These are phyloP conservation scores for Orbilia brochopaga DNA, from an alignment of 2,329 filamentous ascomycete genomes.

Conservation along the genomic window DNA sequence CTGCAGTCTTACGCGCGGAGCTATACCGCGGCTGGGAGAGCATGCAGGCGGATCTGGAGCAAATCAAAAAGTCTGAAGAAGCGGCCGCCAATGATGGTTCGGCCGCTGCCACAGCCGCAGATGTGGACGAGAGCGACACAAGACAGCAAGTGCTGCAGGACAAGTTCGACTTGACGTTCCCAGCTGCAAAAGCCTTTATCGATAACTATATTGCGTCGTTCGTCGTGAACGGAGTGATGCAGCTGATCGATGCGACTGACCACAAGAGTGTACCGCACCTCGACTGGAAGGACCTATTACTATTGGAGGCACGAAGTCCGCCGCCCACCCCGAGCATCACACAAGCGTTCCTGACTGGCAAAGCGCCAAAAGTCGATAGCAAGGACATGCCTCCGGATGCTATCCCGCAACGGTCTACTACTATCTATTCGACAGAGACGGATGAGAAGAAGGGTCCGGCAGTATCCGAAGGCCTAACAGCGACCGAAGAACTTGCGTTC, in stretches of 20 bases:
- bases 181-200: slow-evolving; percentile 64
- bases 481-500: slow-evolving; percentile 81
- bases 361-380: background rate
- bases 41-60: slow-evolving; percentile 43
- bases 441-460: slow-evolving; percentile 64
- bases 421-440: slow-evolving; percentile 56
- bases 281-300: slow-evolving; percentile 40
- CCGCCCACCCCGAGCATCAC: slow-evolving; percentile 48
- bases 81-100: slow-evolving; percentile 60
- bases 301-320: slow-evolving; percentile 29
- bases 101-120: slow-evolving; percentile 47
- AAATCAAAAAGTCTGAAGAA: slow-evolving; percentile 36
- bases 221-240: slow-evolving; percentile 64
- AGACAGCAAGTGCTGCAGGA: slow-evolving; percentile 52
- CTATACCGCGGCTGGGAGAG: slow-evolving; percentile 65
- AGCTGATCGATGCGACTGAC: slow-evolving; percentile 45
- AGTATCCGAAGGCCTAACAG: slow-evolving; percentile 60
- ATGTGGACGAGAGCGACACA: slow-evolving; percentile 54
- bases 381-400: slow-evolving; percentile 35
- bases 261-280: slow-evolving; percentile 46
- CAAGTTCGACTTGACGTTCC: slow-evolving; percentile 53
- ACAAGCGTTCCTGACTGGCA: slow-evolving; percentile 22
- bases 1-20: slow-evolving; percentile 79
- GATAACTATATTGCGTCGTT: slow-evolving; percentile 80
- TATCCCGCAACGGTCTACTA: slow-evolving; percentile 30